Conservation (phyloP, 305 asterid genomes). For the Lippia alba region DNA sequence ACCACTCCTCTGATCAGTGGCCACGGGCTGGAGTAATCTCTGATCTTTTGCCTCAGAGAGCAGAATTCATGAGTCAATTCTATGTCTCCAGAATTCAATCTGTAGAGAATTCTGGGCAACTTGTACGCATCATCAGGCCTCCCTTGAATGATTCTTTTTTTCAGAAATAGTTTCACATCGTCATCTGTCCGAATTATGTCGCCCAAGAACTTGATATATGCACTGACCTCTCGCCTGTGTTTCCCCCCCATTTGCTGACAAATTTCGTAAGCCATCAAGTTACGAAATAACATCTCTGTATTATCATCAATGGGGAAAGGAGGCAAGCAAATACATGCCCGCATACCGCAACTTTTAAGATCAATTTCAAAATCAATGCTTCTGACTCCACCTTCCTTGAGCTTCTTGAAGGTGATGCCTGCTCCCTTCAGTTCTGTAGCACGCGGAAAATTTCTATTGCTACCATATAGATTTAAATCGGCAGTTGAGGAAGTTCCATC, state of each 20-base stretch:
- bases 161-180: slow-evolving; percentile 5
- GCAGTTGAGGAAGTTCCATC: neutral
- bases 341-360: neutral
- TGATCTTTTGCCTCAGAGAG: slow-evolving; percentile 18
- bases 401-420: slow-evolving; percentile 24
- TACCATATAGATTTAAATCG: neutral
- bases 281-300: neutral
- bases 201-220: slow-evolving; percentile 27
- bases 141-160: slow-evolving; percentile 21
- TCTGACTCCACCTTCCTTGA: slow-evolving; percentile 24
- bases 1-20: slow-evolving; percentile 20
- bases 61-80: slow-evolving; percentile 16
- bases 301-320: slow-evolving; percentile 21
- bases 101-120: slow-evolving; percentile 21
- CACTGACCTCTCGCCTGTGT: slow-evolving; percentile 4
- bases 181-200: slow-evolving; percentile 22
- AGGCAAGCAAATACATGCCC: slow-evolving; percentile 21
- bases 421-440: slow-evolving; percentile 19
- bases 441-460: slow-evolving; percentile 10
- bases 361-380: slow-evolving; percentile 4
- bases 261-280: slow-evolving; percentile 20
- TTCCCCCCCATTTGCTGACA: slow-evolving; percentile 16
- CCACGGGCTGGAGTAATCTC: slow-evolving; percentile 31
- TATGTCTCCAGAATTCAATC: slow-evolving; percentile 10
- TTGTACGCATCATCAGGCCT: neutral